A percentile compares a stretch with the other conserved stretches of the same genome.
Conservation (phyloP, 352 stramenopile species). For the Pythium grandisporangium region DNA sequence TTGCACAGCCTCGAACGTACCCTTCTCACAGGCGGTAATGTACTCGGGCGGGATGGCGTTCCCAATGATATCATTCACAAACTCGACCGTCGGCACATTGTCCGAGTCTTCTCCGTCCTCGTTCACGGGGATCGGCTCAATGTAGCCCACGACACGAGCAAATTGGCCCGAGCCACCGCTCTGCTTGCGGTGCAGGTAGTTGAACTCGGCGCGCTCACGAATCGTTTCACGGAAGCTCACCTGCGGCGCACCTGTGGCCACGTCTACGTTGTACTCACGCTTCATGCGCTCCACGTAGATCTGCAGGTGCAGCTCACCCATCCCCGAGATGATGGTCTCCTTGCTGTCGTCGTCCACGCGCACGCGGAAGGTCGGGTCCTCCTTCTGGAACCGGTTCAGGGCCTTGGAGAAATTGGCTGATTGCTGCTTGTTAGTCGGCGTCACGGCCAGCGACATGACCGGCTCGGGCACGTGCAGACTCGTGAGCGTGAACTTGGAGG, state of each 20-base stretch:
- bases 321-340: slow-evolving; percentile 98
- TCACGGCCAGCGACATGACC: slow-evolving; percentile 97
- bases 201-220: slow-evolving; percentile 89
- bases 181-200: slow-evolving; percentile 99
- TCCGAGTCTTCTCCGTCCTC: slow-evolving; percentile 51
- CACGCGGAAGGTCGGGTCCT: slow-evolving; percentile 98
- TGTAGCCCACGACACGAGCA: slow-evolving; percentile 94
- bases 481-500: slow-evolving; percentile 91
- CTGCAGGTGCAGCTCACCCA: slow-evolving; percentile 98
- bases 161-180: slow-evolving; percentile 97
- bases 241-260: slow-evolving; percentile 86
- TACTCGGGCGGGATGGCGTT: slow-evolving; percentile 99
- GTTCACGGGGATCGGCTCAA: slow-evolving; percentile 91
- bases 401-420: slow-evolving; percentile 95
- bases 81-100: no score
- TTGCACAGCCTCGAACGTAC: slow-evolving; percentile 91
- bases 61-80: slow-evolving; percentile 96
- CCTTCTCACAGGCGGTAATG: slow-evolving; percentile 97
- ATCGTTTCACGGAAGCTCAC: slow-evolving; percentile 99
- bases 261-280: slow-evolving; percentile 96
- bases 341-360: slow-evolving; percentile 96
- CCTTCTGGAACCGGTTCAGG: slow-evolving; percentile 94
- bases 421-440: slow-evolving; percentile 92
- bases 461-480: slow-evolving; percentile 98
- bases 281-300: slow-evolving; percentile 99